A percentile compares a stretch with the other conserved stretches of the same genome.
phyloP scores from a whole-genome alignment of 352 stramenopile genomes.

The Phytophthora cactorum region DNA sequence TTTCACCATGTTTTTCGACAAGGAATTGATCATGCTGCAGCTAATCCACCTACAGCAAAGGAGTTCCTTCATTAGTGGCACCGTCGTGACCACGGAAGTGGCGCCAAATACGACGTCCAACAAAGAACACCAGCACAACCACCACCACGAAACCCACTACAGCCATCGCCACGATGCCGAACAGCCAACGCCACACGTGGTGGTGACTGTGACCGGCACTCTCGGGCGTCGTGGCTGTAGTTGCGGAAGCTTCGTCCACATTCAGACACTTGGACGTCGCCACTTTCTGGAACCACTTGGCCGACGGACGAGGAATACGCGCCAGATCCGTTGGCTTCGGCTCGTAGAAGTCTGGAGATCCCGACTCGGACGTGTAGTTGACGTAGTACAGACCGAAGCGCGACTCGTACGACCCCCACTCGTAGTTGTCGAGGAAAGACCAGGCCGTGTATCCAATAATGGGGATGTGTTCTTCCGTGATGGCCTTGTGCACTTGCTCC shows the following conservation, averaged over 20 bases:
- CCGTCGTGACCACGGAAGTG: slow-evolving; percentile 30
- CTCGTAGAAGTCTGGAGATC: slow-evolving; percentile 24
- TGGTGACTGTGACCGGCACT: slow-evolving; percentile 24
- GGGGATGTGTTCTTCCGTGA: slow-evolving; percentile 37
- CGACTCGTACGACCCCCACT: slow-evolving; percentile 40
- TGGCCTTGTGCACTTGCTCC: slow-evolving; percentile 48
- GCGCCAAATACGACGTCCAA: slow-evolving; percentile 29
- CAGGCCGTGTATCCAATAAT: slow-evolving; percentile 36
- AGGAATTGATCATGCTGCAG: too few relatives aligned
- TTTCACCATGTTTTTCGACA: too few relatives aligned
- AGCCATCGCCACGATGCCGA: slow-evolving; percentile 29
- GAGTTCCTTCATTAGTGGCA: slow-evolving; percentile 22
- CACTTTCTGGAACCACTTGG: slow-evolving; percentile 41
- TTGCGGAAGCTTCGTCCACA: slow-evolving; percentile 12
- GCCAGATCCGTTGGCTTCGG: slow-evolving; percentile 32
- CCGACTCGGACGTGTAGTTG: slow-evolving; percentile 45
- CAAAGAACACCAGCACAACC: slow-evolving; percentile 26
- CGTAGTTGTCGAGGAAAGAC: slow-evolving; percentile 37
- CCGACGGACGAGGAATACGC: slow-evolving; percentile 43
- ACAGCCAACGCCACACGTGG: slow-evolving; percentile 28
- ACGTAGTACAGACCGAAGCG: slow-evolving; percentile 63
- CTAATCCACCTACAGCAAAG: slow-evolving; percentile 13
- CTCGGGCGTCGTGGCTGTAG: slow-evolving; percentile 5
- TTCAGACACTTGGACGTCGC: slow-evolving; percentile 31
- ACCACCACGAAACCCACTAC: slow-evolving; percentile 26